phyloP scores from a whole-genome alignment of 2,329 filamentous ascomycete species.

The Pseudogymnoascus sp. region DNA sequence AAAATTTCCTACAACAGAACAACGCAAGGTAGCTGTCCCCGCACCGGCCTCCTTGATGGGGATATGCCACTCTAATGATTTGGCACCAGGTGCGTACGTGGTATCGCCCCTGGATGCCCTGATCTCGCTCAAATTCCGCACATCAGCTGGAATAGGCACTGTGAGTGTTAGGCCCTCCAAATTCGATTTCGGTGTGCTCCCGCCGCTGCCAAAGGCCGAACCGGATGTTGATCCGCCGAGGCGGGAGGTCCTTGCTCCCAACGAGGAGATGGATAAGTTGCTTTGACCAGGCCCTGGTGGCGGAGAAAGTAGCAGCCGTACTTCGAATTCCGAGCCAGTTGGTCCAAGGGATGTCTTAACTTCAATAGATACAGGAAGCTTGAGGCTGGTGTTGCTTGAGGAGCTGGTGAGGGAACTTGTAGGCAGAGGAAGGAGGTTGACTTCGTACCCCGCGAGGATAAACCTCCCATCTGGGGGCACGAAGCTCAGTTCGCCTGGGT shows the following conservation, averaged over 20 bases:
- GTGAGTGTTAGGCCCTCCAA: slow-evolving; percentile 72
- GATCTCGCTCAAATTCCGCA: slow-evolving; percentile 77
- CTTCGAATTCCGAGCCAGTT: slow-evolving; percentile 78
- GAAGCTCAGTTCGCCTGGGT: slow-evolving; percentile 88
- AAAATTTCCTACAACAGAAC: slow-evolving; percentile 65
- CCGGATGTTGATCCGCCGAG: slow-evolving; percentile 38
- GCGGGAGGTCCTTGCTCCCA: slow-evolving; percentile 33
- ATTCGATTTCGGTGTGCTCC: slow-evolving; percentile 38
- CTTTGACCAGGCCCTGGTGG: slow-evolving; percentile 44
- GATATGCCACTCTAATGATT: slow-evolving; percentile 73
- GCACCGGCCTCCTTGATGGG: slow-evolving; percentile 66
- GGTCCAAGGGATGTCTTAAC: slow-evolving; percentile 72
- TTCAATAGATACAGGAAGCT: slow-evolving; percentile 74
- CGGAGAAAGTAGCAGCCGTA: slow-evolving; percentile 64
- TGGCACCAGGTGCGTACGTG: slow-evolving; percentile 66
- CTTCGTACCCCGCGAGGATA: slow-evolving; percentile 87
- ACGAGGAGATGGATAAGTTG: slow-evolving; percentile 33
- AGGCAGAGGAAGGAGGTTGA: slow-evolving; percentile 64
- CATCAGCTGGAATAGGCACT: slow-evolving; percentile 68
- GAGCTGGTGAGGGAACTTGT: slow-evolving; percentile 40
- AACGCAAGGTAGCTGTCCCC: slow-evolving; percentile 65
- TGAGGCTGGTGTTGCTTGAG: slow-evolving; percentile 52
- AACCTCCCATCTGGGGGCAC: slow-evolving; percentile 92
- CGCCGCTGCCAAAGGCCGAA: slow-evolving; percentile 35
- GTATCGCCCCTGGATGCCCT: slow-evolving; percentile 77